These are phyloP conservation scores for Sporothrix brunneoviolacea DNA, from an alignment of 2,329 filamentous ascomycete species.

Conservation along the genomic window DNA sequence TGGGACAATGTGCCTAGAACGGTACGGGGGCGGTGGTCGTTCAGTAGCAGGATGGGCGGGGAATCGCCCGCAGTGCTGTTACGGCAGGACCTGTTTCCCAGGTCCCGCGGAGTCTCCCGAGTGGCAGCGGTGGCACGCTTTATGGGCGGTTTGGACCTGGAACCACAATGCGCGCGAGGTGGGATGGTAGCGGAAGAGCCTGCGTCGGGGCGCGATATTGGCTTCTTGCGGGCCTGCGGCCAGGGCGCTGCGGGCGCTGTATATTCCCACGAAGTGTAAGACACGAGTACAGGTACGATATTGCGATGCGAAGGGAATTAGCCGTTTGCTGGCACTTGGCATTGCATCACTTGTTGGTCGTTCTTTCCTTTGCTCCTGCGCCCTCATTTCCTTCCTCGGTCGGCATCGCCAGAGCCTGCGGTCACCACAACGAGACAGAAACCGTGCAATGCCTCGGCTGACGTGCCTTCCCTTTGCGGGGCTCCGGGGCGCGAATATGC, in stretches of 20 bases:
- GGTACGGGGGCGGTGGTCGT: neutral
- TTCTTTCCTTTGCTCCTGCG: too few relatives aligned
- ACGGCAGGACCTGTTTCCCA: neutral
- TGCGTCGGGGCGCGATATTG: neutral
- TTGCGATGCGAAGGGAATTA: too few relatives aligned
- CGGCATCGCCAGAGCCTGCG: slow-evolving; percentile 5
- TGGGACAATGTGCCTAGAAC: slow-evolving; percentile 4
- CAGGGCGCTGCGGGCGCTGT: too few relatives aligned
- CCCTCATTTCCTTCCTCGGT: neutral
- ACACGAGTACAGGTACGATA: too few relatives aligned
- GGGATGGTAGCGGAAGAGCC: neutral
- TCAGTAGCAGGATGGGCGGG: neutral
- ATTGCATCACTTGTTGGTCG: too few relatives aligned
- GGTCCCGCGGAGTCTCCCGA: slow-evolving; percentile 1
- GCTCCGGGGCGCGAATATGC: slow-evolving; percentile 1
- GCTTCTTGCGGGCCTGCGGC: too few relatives aligned
- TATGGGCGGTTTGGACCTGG: slow-evolving; percentile 9
- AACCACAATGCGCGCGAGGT: slow-evolving; percentile 6
- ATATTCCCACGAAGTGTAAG: too few relatives aligned
- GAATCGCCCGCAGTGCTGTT: neutral
- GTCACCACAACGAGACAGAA: neutral
- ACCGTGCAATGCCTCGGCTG: neutral
- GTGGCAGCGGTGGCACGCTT: neutral
- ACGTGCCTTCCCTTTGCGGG: slow-evolving; percentile 6
- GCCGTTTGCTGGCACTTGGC: too few relatives aligned